Base-by-base conservation (phyloP, 2,329 filamentous ascomycete species). In the Cadophora luteo-olivacea region DNA sequence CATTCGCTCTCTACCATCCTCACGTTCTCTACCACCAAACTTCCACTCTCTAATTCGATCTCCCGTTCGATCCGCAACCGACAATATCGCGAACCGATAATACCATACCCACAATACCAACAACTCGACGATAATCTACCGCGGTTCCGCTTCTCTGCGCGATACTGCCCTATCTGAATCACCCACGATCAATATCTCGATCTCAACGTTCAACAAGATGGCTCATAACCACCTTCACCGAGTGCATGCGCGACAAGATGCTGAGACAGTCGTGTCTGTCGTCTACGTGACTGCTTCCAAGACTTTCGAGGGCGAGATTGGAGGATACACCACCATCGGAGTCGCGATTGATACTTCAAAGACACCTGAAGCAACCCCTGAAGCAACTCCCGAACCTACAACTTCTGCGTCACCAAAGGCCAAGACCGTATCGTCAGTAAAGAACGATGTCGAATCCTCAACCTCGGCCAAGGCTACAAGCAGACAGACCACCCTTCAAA, bases 261-360 rank as follows among this genome's bases (percentile, higher is more conserved):
- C 61, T 36, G 64, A 73, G 22, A 82, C 80, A 2, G 73, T 81
- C 61, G 76, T 82, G 12, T 78, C 79, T 0, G 77, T 85, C 51
- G 81, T 87, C 52, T 85, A 87, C 75, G 80, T 86, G 57, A 87
- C 86, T 0, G 80, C 83, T 36, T 73, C 81, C 25, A 80, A 83
- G 65, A 87, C 86, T 49, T 88, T 87, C 71, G 78, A 80, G 19
- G 85, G 84, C 32, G 79, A 80, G 1, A 78, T 86, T 69, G 84
- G 79, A 66, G 83, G 83, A 68, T 85, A 82, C 73, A 78, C 79
- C 16, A 85, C 84, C 24, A 67, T 75, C 49, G 76, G 71, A 51
- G 66, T 65, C 41, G 63, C 69, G 38, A 33, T 64, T 24, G 52
- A 64, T 48, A 63, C 54, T 19, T n/a, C 33, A n/a, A n/a, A 61